Conservation (phyloP, 2,329 filamentous ascomycete genomes). For the Fusarium brachygibbosum region DNA sequence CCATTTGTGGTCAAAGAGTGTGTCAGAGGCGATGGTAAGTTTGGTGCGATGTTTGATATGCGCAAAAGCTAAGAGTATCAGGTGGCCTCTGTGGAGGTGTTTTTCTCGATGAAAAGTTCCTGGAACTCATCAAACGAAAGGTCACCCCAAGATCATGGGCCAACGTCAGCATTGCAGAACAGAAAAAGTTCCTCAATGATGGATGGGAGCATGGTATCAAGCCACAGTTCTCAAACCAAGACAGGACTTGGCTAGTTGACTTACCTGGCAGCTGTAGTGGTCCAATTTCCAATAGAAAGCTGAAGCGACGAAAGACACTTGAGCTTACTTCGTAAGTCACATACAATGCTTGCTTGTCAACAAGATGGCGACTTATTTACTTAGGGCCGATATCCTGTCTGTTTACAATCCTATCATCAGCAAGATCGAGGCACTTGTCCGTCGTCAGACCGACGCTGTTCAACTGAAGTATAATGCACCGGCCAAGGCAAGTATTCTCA, state of each 20-base stretch:
- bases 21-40: slow-evolving; percentile 55
- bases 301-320: slow-evolving; percentile 11
- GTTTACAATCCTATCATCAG: slow-evolving; percentile 46
- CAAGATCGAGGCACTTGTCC: slow-evolving; percentile 44
- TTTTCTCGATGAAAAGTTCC: slow-evolving; percentile 58
- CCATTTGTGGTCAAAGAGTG: slow-evolving; percentile 55
- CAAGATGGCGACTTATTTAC: not conserved
- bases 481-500: not conserved
- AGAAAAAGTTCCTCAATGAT: slow-evolving; percentile 43
- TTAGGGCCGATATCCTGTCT: slow-evolving; percentile 34
- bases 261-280: slow-evolving; percentile 26
- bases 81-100: slow-evolving; percentile 57
- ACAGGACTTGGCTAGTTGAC: slow-evolving; percentile 28
- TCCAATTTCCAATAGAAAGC: fast-evolving
- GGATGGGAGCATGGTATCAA: slow-evolving; percentile 53
- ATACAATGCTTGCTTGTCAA: no score
- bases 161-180: not conserved
- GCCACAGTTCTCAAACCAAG: slow-evolving; percentile 39
- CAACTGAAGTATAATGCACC: slow-evolving; percentile 23
- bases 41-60: fast-evolving
- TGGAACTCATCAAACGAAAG: slow-evolving; percentile 46
- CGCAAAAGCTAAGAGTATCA: slow-evolving; percentile 15
- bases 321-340: slow-evolving; percentile 28
- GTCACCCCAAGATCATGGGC: slow-evolving; percentile 19
- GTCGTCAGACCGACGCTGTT: slow-evolving; percentile 44